A percentile compares a stretch with the other conserved stretches of the same genome.
Conservation (phyloP, 202 grass and related monocot genomes). For the Eragrostis tef region DNA sequence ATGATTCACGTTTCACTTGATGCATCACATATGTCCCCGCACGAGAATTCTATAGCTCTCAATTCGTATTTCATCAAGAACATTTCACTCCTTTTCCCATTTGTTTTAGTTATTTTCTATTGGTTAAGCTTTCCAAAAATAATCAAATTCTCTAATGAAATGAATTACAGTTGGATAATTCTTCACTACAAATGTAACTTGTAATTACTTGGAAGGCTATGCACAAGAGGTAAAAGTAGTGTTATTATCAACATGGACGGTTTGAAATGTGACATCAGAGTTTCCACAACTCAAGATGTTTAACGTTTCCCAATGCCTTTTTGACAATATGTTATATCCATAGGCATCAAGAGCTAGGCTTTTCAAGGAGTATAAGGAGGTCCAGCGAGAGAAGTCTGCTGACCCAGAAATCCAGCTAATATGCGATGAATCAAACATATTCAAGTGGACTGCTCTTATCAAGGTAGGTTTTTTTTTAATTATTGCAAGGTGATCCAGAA, state of each 20-base stretch:
- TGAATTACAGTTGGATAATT: neutral
- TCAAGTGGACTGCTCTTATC: slow-evolving; percentile 98
- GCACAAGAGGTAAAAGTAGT: neutral
- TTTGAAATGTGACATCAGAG: neutral
- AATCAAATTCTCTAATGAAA: neutral
- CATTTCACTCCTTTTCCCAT: neutral
- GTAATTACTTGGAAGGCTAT: neutral
- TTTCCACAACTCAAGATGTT: neutral
- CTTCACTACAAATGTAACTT: neutral
- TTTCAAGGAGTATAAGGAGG: slow-evolving; percentile 97
- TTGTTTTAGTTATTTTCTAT: neutral
- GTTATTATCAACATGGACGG: neutral
- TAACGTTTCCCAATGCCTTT: neutral
- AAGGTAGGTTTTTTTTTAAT: slow-evolving; percentile 50
- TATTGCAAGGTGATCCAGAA: neutral
- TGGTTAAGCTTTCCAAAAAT: neutral
- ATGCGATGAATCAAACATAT: slow-evolving; percentile 96
- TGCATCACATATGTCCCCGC: neutral
- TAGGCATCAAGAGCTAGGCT: slow-evolving; percentile 96
- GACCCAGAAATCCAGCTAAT: slow-evolving; percentile 98
- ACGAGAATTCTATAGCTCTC: neutral
- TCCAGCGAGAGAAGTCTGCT: slow-evolving; percentile 84
- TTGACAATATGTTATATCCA: slow-evolving; percentile 5
- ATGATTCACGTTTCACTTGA: neutral
- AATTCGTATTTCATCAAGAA: neutral